Evolutionary conservation across 140 eudicot genomes (phyloP).

Genomic region (Cichorium intybus): DNA sequence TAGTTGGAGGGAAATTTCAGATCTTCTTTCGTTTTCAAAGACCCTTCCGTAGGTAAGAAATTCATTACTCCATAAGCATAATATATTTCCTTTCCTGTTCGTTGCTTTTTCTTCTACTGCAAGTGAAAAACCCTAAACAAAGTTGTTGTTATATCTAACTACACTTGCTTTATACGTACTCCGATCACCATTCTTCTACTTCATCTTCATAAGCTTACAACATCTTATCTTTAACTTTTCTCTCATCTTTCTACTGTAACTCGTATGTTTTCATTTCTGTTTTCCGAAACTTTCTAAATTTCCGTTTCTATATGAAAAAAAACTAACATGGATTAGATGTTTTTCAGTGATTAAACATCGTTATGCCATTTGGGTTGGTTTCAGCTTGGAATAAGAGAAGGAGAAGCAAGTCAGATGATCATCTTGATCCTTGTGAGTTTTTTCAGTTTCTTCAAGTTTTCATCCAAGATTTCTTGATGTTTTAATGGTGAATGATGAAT

Average conservation of each 20-base stretch:
- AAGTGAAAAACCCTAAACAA: conserved; percentile 44
- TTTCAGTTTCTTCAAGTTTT: conserved; percentile 1
- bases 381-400: conserved; percentile 96
- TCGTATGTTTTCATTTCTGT: not conserved
- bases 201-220: conserved; percentile 21
- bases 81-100: conserved; percentile 28
- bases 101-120: conserved; percentile 58
- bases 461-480: conserved; percentile 3
- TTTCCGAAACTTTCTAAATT: conserved; percentile 1
- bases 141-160: conserved; percentile 43
- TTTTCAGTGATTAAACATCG: conserved; percentile 25
- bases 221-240: conserved; percentile 11
- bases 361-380: conserved; percentile 89
- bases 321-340: conserved; percentile 15
- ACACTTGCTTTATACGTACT: conserved; percentile 73
- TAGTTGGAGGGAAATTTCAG: conserved; percentile 40
- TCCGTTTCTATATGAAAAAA: not conserved
- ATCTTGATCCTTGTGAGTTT: conserved; percentile 64
- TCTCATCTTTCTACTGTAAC: not conserved
- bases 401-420: conserved; percentile 87
- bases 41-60: conserved; percentile 43
- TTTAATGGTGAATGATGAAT: conserved; percentile 8
- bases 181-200: conserved; percentile 36
- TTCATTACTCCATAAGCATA: conserved; percentile 25
- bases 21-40: conserved; percentile 53